Base-by-base conservation (phyloP, 2,329 filamentous ascomycete species). In the Pseudocercospora fijiensis region DNA sequence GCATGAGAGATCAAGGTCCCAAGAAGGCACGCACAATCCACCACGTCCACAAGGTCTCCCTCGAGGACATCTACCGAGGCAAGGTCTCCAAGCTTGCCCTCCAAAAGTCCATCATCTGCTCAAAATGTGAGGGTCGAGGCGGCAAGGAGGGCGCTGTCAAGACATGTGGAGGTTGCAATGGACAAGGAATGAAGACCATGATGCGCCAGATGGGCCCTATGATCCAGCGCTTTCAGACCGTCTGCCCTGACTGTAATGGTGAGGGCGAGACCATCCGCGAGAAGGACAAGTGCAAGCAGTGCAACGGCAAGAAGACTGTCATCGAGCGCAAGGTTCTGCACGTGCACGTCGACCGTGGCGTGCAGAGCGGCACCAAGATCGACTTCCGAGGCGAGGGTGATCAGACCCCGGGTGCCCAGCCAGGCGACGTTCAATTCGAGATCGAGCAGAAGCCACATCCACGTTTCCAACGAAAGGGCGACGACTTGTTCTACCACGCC, bases 171-270 rank as follows among this genome's bases (percentile, higher is more conserved):
- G 90, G 92, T 75, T 99, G 95, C 79, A 92, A 96, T 74, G 95
- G 95, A 70, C 87, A 90, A 69, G 95, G 95, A 80, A 96, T 97
- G 91, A 98, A 98, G 90, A 97, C 91, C 45, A 98, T 99, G 94
- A 97, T 99, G 95, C 90, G 96, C 77, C 95, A 99, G 82, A 98
- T 99, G 93, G 95, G 95, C 58, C 95, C 95, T 65, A 99, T 99
- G 95, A 98, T 99, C 73, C 96, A 99, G 83, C 91, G 95, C 63
- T 99, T 99, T 88, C 95, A 99, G 85, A 98, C 94, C 28, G 93
- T 97, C 73, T 99, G 95, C 86, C 91, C 93, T 27, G 96, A 99
- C 81, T 99, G 95, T 78, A 94, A 95, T 73, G 96, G 96, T 68
- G 95, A 99, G 80, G 94, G 95, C 65, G 95, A 99, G 83, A 92